Conservation (phyloP, 306 rosid genomes). For the Cucumis cinereus region DNA sequence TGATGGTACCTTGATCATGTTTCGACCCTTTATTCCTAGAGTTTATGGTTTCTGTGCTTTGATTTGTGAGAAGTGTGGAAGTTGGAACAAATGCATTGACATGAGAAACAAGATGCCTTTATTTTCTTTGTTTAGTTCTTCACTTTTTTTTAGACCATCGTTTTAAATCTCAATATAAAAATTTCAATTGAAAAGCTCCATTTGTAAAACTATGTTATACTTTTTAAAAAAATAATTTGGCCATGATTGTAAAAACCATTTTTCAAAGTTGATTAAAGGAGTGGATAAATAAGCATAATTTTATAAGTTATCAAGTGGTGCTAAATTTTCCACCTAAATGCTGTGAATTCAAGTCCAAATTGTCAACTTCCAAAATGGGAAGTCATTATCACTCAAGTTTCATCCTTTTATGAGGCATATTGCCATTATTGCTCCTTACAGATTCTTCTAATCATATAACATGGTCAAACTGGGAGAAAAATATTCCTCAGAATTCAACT, state of each 20-base stretch:
- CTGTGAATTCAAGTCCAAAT: background rate
- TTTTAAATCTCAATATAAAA: background rate
- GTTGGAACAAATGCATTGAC: background rate
- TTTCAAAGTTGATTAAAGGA: background rate
- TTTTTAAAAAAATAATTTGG: background rate
- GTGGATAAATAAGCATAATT: background rate
- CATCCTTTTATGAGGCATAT: background rate
- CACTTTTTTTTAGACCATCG: background rate
- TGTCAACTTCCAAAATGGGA: background rate
- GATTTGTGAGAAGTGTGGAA: background rate
- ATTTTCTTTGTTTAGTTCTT: background rate
- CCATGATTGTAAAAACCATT: background rate
- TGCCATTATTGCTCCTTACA: background rate
- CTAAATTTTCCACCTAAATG: background rate
- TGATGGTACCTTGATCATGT: background rate
- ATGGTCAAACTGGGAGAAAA: background rate
- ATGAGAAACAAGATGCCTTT: background rate
- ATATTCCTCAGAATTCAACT: background rate
- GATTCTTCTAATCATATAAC: background rate
- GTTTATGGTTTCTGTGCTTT: background rate
- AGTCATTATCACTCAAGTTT: background rate
- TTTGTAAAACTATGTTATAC: no score
- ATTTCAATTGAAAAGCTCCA: background rate
- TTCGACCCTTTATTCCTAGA: background rate
- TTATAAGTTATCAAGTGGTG: background rate